Evolutionary conservation across 2,329 filamentous ascomycete species (phyloP).

Genomic region (Fusarium brevicatenulatum): DNA sequence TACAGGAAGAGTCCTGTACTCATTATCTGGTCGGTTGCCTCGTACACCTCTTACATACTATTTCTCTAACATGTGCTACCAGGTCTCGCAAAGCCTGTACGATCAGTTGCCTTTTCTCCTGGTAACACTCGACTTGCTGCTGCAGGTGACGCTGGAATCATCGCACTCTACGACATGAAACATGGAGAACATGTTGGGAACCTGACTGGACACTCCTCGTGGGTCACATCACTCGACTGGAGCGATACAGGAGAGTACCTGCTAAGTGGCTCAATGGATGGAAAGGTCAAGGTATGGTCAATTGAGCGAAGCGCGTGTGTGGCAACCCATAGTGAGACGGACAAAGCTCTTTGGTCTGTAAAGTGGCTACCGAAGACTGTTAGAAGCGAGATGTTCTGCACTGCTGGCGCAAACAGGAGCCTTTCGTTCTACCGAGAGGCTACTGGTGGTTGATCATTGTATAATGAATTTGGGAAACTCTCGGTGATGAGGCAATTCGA

Average conservation of each 20-base stretch:
- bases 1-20: conserved; percentile 84
- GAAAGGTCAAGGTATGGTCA: conserved; percentile 96
- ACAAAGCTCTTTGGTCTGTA: conserved; percentile 84
- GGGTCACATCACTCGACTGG: conserved; percentile 94
- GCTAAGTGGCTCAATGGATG: conserved; percentile 87
- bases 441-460: conserved; percentile 49
- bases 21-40: conserved; percentile 74
- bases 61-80: conserved; percentile 9
- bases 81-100: conserved; percentile 89
- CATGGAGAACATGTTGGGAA: conserved; percentile 94
- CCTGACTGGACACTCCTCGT: conserved; percentile 80
- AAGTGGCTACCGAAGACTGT: conserved; percentile 81
- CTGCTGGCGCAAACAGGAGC: conserved; percentile 78
- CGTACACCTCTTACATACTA: not conserved
- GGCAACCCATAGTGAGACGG: conserved; percentile 91
- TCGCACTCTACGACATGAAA: conserved; percentile 90
- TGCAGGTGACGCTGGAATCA: conserved; percentile 87
- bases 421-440: conserved; percentile 88
- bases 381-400: conserved; percentile 78
- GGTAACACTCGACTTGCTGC: conserved; percentile 86
- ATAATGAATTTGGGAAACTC: not conserved
- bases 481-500: not conserved
- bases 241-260: conserved; percentile 92
- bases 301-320: conserved; percentile 86
- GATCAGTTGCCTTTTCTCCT: conserved; percentile 88